phyloP scores from a whole-genome alignment of 2,329 filamentous ascomycete species.

The Aspergillus neoniger region DNA sequence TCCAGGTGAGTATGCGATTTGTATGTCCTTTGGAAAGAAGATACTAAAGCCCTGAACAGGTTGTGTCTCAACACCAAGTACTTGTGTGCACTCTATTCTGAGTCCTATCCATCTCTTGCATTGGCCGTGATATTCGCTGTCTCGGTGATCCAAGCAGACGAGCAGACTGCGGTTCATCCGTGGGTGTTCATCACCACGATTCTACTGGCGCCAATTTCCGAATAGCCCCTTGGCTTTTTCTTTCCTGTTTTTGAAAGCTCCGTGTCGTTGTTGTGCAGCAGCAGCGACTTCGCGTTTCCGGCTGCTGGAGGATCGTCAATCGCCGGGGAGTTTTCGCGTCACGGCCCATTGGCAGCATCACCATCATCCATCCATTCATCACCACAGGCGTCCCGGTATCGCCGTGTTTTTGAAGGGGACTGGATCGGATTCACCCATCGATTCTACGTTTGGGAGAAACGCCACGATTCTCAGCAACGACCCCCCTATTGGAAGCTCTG shows the following conservation, averaged over 20 bases:
- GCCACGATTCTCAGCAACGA: neutral
- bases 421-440: neutral
- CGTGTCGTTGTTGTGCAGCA: neutral
- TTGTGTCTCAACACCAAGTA: neutral
- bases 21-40: neutral
- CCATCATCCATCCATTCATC: neutral
- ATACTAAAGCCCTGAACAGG: neutral
- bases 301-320: constrained; percentile 10
- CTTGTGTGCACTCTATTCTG: neutral
- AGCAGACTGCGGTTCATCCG: too few species aligned
- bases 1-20: constrained; percentile 15
- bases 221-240: too few species aligned
- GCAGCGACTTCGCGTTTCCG: constrained; percentile 16
- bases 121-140: neutral
- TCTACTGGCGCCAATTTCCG: neutral
- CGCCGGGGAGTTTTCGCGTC: constrained; percentile 11
- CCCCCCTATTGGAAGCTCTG: neutral
- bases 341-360: constrained; percentile 5
- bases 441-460: neutral
- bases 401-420: neutral
- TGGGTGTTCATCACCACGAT: neutral
- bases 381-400: neutral
- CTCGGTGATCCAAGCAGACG: too few species aligned
- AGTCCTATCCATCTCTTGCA: neutral
- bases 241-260: neutral